Percentiles rank a stretch among this genome's conserved stretches.
These are phyloP conservation scores for Pyrus bretschneideri DNA, from an alignment of 306 rosid species.

Conservation along the genomic window DNA sequence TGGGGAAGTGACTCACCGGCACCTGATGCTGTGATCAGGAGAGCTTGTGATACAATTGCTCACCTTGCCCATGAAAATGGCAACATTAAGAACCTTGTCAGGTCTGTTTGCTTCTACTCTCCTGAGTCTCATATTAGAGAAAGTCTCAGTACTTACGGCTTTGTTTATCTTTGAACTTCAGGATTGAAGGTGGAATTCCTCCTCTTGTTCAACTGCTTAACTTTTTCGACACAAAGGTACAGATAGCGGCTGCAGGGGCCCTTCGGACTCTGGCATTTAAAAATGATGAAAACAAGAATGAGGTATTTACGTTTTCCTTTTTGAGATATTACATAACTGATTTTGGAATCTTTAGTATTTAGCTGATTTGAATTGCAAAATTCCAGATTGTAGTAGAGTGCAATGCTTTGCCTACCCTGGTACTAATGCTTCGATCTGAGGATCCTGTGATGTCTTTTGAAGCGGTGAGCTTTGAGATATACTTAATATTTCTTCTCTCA, in stretches of 20 bases:
- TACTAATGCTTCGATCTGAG: slow-evolving; percentile 58
- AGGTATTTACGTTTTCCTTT: slow-evolving; percentile 28
- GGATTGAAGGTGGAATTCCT: slow-evolving; percentile 68
- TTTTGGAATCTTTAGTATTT: not conserved
- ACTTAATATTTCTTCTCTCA: not conserved
- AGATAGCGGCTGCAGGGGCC: slow-evolving; percentile 62
- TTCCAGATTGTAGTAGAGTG: slow-evolving; percentile 60
- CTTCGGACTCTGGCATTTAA: slow-evolving; percentile 55
- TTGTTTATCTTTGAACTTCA: slow-evolving; percentile 10
- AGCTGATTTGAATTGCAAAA: slow-evolving; percentile 20
- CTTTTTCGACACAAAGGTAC: slow-evolving; percentile 44
- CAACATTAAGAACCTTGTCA: slow-evolving; percentile 39
- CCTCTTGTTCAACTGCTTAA: slow-evolving; percentile 65
- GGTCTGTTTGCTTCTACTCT: slow-evolving; percentile 25
- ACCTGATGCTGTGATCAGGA: slow-evolving; percentile 36
- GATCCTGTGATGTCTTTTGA: slow-evolving; percentile 48
- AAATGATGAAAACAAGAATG: slow-evolving; percentile 51
- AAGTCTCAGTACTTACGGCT: not conserved
- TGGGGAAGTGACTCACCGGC: slow-evolving; percentile 9
- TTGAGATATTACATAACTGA: not conserved
- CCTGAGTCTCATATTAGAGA: not conserved
- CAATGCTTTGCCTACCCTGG: slow-evolving; percentile 56
- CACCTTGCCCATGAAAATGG: slow-evolving; percentile 57
- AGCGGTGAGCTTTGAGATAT: slow-evolving; percentile 38
- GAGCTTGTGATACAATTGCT: slow-evolving; percentile 53